Evolutionary conservation across 1,284 basidiomycete species (phyloP).

Genomic region (Marasmius oreades): DNA sequence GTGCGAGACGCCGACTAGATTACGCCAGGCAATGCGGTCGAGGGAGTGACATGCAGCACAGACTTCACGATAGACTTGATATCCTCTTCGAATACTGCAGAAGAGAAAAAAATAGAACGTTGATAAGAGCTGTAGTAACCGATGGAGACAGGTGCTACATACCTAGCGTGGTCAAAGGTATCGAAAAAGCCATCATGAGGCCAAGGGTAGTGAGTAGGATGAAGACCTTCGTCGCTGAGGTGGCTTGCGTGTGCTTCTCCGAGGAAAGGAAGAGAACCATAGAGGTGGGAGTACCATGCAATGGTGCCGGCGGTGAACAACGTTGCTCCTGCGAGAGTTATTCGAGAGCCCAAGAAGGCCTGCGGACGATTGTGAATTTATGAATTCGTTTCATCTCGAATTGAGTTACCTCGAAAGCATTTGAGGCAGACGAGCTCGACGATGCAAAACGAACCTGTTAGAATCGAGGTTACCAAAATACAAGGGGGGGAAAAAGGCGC

Average conservation of each 20-base stretch:
- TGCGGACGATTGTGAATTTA: constrained; percentile 5
- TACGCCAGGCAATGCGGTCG: constrained; percentile 99
- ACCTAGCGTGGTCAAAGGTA: constrained; percentile 95
- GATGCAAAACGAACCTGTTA: constrained; percentile 69
- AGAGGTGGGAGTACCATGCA: constrained; percentile 95
- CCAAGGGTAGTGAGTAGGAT: constrained; percentile 89
- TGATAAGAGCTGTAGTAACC: constrained; percentile 4
- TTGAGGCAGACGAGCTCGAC: constrained; percentile 47
- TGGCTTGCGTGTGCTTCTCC: constrained; percentile 88
- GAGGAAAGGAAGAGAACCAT: constrained; percentile 84
- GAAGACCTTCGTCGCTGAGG: constrained; percentile 91
- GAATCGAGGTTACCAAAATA: constrained; percentile 4
- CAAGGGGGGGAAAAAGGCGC: constrained; percentile 1
- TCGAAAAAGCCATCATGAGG: constrained; percentile 85
- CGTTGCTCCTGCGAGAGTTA: constrained; percentile 77
- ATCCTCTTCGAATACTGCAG: constrained; percentile 91
- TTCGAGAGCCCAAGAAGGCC: constrained; percentile 64
- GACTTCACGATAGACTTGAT: constrained; percentile 99
- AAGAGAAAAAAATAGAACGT: constrained; percentile 11
- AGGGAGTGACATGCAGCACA: constrained; percentile 99
- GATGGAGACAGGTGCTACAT: constrained; percentile 22
- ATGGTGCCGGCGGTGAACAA: constrained; percentile 83
- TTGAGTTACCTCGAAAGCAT: constrained; percentile 55
- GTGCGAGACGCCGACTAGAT: constrained; percentile 97
- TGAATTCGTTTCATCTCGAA: background rate